Conservation (phyloP, 345 rosid genomes). For the Camelina neglecta region DNA sequence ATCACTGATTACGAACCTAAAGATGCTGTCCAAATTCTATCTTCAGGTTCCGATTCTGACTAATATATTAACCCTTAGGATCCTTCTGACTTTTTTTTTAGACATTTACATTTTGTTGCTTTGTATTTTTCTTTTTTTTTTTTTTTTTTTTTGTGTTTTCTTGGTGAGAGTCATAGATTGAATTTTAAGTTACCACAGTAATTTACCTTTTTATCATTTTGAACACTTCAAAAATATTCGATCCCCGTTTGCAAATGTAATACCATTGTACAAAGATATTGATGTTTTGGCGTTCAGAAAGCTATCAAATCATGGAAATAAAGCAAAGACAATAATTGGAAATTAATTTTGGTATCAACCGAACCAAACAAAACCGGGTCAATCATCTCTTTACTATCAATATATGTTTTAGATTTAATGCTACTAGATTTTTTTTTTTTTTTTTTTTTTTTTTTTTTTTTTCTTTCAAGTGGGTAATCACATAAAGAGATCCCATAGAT, state of each 20-base stretch:
- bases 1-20: conserved; percentile 73
- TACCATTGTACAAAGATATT: no score
- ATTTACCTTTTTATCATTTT: background rate
- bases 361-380: no score
- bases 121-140: background rate
- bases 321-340: no score
- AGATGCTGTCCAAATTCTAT: conserved; percentile 69
- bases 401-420: no score
- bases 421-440: no score
- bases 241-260: background rate
- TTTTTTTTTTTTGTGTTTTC: background rate
- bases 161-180: background rate
- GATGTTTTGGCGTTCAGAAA: no score
- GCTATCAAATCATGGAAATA: no score
- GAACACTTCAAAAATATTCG: background rate
- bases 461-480: background rate
- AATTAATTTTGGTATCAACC: no score
- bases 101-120: background rate
- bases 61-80: conserved; percentile 30
- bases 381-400: no score
- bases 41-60: conserved; percentile 72
- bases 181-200: background rate
- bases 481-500: background rate
- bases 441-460: no score
- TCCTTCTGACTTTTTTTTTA: background rate